Evolutionary conservation across 129 eudicot genomes (phyloP), one percentile per base, ranked within the genome.

Genomic region (Heracleum sosnowskyi): DNA sequence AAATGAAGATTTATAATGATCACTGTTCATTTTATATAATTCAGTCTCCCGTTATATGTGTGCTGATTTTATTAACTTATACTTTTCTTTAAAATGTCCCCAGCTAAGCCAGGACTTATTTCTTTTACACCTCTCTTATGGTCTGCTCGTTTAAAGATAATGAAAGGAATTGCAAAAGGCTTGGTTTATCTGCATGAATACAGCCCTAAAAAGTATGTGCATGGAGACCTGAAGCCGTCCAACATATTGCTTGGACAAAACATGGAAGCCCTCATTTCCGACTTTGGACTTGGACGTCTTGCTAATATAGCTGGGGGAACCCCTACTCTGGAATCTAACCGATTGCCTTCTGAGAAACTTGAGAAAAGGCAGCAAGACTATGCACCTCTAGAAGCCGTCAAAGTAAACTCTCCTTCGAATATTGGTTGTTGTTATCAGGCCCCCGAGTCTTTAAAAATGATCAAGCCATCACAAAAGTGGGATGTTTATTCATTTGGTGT

Each of bases 381-480:
- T 29, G 80, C 74, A 18, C 84, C 91, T 33, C 87, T 92, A 17
- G 96, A 95, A 69, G 84, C 63, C 13, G 84, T 84, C 4, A 81
- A 88, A 37, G 75, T 79, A 40, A 68, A 79, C 64, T 79, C 91
- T 11, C 78, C 81, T 73, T 53, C 80, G 17, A 78, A 77, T 41
- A 26, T 78, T 0, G 80, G 77, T 7, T 86, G 90, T 40, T 82
- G 77, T 70, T 95, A 95, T 81, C 97, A 92, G 85, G 99, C 99
- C 1, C 99, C 99, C 2, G 99, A 95, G 84, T 92, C 95, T 5
- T 78, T 95, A 22, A 95, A 95, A 84, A 91, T 83, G 57, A 91
- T 95, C 79, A 95, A 95, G 68, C 99, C 99, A 12, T 95, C 99
- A 12, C 99, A 95, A 55, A 95, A 95, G 57, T 95, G 99, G 99